A percentile compares a stretch with the other conserved stretches of the same genome.
Conservation (phyloP, 345 rosid genomes). For the Salix purpurea region DNA sequence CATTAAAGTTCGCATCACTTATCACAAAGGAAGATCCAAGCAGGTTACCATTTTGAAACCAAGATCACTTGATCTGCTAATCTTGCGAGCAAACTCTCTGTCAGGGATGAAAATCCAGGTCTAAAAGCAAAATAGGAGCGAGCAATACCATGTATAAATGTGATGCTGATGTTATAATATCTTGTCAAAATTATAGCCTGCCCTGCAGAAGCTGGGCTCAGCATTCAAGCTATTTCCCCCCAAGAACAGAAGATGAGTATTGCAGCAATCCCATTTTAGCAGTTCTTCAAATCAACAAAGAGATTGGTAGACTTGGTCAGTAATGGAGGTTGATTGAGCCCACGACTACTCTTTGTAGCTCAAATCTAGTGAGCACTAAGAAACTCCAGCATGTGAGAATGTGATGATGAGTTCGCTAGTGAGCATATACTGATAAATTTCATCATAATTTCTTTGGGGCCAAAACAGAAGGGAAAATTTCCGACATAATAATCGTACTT, state of each 20-base stretch:
- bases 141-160: background rate
- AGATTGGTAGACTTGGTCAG: conserved; percentile 13
- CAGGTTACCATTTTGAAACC: too few relatives aligned
- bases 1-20: background rate
- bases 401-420: conserved; percentile 17
- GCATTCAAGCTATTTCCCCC: too few relatives aligned
- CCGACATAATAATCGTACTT: conserved; percentile 43
- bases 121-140: background rate
- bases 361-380: conserved; percentile 1
- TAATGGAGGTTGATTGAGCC: conserved; percentile 18
- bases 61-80: too few relatives aligned
- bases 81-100: too few relatives aligned
- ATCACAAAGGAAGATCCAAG: too few relatives aligned
- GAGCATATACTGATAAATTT: conserved; percentile 13
- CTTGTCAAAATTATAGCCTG: background rate
- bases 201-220: background rate
- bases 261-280: conserved; percentile 14
- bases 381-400: conserved; percentile 38
- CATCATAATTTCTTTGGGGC: conserved; percentile 17
- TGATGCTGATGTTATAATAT: background rate
- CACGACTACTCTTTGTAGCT: background rate
- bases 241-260: background rate
- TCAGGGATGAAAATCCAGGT: too few relatives aligned
- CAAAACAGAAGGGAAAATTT: conserved; percentile 9
- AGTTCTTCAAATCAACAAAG: conserved; percentile 24